Conservation (phyloP, 371 early-diverging fungal species). For the Catenaria anguillulae region DNA sequence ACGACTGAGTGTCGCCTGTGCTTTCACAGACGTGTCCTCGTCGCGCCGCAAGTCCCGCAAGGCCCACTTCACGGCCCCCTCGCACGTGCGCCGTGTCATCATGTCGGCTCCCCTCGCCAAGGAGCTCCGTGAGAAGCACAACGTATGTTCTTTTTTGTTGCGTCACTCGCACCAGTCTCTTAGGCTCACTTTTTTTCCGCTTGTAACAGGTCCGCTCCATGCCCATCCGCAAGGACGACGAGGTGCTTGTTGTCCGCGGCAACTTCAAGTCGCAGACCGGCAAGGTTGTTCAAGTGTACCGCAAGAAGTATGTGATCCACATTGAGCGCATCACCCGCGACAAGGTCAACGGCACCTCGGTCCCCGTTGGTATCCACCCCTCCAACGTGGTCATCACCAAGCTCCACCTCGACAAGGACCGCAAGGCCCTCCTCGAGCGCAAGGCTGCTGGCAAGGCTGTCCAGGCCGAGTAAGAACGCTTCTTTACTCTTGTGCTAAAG, state of each 20-base stretch:
- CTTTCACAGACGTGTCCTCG: conserved; percentile 65
- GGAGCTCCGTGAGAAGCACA: conserved; percentile 93
- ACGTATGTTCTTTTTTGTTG: conserved; percentile 29
- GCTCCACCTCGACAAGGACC: conserved; percentile 91
- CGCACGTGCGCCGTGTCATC: conserved; percentile 82
- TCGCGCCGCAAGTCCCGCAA: conserved; percentile 90
- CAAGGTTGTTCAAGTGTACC: conserved; percentile 90
- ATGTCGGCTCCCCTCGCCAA: conserved; percentile 93
- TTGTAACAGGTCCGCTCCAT: conserved; percentile 58
- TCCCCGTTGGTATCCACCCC: conserved; percentile 88
- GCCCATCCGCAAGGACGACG: conserved; percentile 94
- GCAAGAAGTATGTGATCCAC: conserved; percentile 97
- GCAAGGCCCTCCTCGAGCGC: conserved; percentile 66
- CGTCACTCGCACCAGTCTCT: conserved; percentile 2
- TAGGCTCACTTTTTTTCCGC: not conserved
- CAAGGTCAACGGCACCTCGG: conserved; percentile 89
- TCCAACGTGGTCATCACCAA: conserved; percentile 94
- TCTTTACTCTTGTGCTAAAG: too few species aligned
- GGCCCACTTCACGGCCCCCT: conserved; percentile 97
- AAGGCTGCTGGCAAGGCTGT: conserved; percentile 27
- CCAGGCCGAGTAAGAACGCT: too few species aligned
- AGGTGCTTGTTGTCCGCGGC: conserved; percentile 90
- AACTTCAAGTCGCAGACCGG: conserved; percentile 93
- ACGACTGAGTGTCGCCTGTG: not conserved
- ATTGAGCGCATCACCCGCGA: conserved; percentile 89